Conservation (phyloP, 768 basidiomycete species). For the Steccherinum ochraceum region DNA sequence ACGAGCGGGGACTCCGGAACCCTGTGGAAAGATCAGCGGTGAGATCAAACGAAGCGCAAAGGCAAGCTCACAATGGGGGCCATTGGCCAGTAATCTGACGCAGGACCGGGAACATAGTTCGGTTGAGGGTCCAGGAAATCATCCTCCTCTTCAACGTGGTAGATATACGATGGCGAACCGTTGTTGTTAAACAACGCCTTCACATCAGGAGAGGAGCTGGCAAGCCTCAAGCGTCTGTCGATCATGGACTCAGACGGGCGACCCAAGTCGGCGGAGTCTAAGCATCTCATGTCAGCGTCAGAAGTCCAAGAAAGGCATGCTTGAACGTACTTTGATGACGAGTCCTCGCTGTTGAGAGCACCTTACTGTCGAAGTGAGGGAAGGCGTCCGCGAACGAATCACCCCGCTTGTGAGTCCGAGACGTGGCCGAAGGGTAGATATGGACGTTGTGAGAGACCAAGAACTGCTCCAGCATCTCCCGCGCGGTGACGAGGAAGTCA, state of each 20-base stretch:
- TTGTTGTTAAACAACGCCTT: slow-evolving; percentile 83
- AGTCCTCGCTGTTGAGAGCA: slow-evolving; percentile 72
- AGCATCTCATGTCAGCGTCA: slow-evolving; percentile 9
- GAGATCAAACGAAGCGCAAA: slow-evolving; percentile 13
- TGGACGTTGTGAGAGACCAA: slow-evolving; percentile 78
- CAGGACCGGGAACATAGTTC: slow-evolving; percentile 47
- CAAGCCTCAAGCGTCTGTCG: slow-evolving; percentile 71
- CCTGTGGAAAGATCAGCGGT: slow-evolving; percentile 32
- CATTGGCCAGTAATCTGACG: slow-evolving; percentile 71
- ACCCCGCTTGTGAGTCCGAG: slow-evolving; percentile 77
- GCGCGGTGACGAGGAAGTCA: slow-evolving; percentile 83
- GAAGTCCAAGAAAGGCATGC: slow-evolving; percentile 5
- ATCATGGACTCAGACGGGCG: slow-evolving; percentile 62
- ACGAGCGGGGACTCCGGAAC: slow-evolving; percentile 62
- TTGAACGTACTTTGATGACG: slow-evolving; percentile 52
- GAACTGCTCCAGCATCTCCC: slow-evolving; percentile 92
- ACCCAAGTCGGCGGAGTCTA: slow-evolving; percentile 74
- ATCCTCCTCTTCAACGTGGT: slow-evolving; percentile 70
- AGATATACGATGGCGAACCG: slow-evolving; percentile 67
- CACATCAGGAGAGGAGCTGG: slow-evolving; percentile 90
- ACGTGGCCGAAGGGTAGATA: slow-evolving; percentile 71
- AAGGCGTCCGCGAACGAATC: slow-evolving; percentile 95
- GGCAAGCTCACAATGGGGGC: slow-evolving; percentile 55
- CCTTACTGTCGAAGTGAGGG: slow-evolving; percentile 94
- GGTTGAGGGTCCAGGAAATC: slow-evolving; percentile 36